Conservation (phyloP, 2,329 filamentous ascomycete species). For the Sporothrix dimorphospora region DNA sequence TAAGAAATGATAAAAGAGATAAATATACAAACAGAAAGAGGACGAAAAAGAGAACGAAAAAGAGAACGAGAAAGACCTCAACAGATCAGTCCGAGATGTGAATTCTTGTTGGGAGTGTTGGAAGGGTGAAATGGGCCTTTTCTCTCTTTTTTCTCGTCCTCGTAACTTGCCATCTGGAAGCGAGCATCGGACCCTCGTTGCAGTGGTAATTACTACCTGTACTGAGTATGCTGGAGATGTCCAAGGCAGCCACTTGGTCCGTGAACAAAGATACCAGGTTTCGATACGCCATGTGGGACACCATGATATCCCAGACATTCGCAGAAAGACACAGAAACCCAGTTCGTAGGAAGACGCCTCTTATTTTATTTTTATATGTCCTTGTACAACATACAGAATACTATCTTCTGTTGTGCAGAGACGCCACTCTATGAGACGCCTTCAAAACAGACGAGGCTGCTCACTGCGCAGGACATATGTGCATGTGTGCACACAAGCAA, state of each 20-base stretch:
- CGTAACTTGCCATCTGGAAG: too few species aligned
- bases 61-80: background rate
- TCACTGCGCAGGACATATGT: conserved; percentile 13
- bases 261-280: conserved; percentile 11
- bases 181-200: background rate
- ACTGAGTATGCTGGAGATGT: conserved; percentile 5
- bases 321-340: background rate
- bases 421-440: background rate
- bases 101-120: background rate
- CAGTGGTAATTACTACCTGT: too few species aligned
- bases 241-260: conserved; percentile 25
- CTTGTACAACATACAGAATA: background rate
- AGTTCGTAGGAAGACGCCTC: background rate
- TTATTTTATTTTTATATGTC: background rate
- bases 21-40: background rate
- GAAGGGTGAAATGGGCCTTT: background rate
- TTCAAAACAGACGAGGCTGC: background rate
- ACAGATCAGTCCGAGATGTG: background rate
- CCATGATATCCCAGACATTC: background rate
- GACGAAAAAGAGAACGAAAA: background rate
- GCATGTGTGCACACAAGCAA: background rate
- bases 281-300: background rate
- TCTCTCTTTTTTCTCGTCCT: background rate
- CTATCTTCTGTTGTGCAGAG: background rate
- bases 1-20: background rate